These are phyloP conservation scores for Scutellaria baicalensis DNA, from an alignment of 257 asterid genomes.

Conservation along the genomic window DNA sequence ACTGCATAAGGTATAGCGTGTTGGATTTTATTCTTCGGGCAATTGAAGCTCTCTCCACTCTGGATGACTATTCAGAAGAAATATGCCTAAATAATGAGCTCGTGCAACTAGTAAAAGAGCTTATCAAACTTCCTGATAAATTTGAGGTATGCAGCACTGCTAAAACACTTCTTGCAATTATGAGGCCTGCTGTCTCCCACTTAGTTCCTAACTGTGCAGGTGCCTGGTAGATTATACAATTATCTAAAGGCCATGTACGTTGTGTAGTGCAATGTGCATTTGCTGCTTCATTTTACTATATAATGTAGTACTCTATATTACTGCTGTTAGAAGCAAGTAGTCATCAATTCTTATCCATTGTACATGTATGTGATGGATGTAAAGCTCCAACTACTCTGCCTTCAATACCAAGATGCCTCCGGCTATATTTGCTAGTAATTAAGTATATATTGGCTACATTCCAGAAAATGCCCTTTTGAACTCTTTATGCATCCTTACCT, in stretches of 20 bases:
- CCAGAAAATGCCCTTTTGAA: neutral
- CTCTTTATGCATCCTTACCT: neutral
- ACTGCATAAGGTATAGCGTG: constrained; percentile 51
- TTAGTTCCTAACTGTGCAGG: neutral
- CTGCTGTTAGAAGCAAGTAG: neutral
- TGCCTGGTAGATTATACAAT: neutral
- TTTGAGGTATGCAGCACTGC: constrained; percentile 47
- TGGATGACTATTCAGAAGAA: constrained; percentile 54
- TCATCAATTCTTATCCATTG: neutral
- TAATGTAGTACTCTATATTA: neutral
- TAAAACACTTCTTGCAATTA: constrained; percentile 6
- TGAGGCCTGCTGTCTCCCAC: neutral
- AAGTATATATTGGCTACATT: neutral
- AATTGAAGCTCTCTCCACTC: constrained; percentile 69
- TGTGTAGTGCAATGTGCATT: neutral
- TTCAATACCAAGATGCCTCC: neutral
- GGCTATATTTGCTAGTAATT: neutral
- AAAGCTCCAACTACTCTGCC: neutral
- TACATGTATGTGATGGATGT: neutral
- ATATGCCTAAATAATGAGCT: constrained; percentile 50
- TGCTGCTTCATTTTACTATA: neutral
- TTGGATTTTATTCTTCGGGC: constrained; percentile 71
- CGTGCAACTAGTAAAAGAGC: constrained; percentile 44
- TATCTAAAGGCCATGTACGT: neutral
- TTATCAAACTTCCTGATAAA: constrained; percentile 72